A percentile compares a stretch with the other conserved stretches of the same genome.
Evolutionary conservation across 352 stramenopile genomes (phyloP).

Genomic region (Phytophthora citrophthora): DNA sequence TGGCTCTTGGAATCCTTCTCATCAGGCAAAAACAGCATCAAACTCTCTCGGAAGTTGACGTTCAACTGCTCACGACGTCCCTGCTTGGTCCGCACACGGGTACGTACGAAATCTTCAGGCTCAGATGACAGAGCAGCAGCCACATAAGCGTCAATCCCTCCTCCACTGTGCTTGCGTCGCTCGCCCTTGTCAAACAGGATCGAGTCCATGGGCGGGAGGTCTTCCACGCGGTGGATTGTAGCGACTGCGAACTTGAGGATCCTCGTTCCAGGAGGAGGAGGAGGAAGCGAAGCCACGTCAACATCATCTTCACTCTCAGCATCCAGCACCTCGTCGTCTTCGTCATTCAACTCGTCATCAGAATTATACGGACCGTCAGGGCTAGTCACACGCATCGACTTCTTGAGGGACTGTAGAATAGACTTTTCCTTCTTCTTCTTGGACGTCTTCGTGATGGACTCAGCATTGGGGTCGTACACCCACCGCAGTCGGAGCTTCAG

Average conservation of each 20-base stretch:
- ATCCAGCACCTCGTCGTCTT: slow-evolving; percentile 48
- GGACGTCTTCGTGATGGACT: slow-evolving; percentile 46
- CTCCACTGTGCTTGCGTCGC: slow-evolving; percentile 49
- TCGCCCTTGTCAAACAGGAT: slow-evolving; percentile 56
- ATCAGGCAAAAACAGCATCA: slow-evolving; percentile 58
- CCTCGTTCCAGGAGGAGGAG: slow-evolving; percentile 47
- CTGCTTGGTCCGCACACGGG: slow-evolving; percentile 71
- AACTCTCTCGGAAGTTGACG: slow-evolving; percentile 68
- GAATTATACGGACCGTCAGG: slow-evolving; percentile 50
- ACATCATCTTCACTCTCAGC: slow-evolving; percentile 33
- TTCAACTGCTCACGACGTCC: slow-evolving; percentile 65
- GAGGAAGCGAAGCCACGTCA: slow-evolving; percentile 25
- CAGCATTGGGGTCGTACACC: slow-evolving; percentile 55
- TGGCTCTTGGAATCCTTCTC: slow-evolving; percentile 12
- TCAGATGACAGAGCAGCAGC: slow-evolving; percentile 38
- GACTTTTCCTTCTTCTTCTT: slow-evolving; percentile 55
- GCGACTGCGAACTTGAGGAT: slow-evolving; percentile 59
- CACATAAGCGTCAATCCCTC: slow-evolving; percentile 78
- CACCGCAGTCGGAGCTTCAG: slow-evolving; percentile 62
- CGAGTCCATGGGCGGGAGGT: slow-evolving; percentile 67
- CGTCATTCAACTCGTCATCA: slow-evolving; percentile 57
- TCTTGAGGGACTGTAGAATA: slow-evolving; percentile 58
- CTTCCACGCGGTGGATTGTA: slow-evolving; percentile 69
- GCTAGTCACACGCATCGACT: slow-evolving; percentile 47
- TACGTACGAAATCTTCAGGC: slow-evolving; percentile 55